A percentile compares a stretch with the other conserved stretches of the same genome.
Conservation (phyloP, 305 asterid species). For the Ajuga reptans region DNA sequence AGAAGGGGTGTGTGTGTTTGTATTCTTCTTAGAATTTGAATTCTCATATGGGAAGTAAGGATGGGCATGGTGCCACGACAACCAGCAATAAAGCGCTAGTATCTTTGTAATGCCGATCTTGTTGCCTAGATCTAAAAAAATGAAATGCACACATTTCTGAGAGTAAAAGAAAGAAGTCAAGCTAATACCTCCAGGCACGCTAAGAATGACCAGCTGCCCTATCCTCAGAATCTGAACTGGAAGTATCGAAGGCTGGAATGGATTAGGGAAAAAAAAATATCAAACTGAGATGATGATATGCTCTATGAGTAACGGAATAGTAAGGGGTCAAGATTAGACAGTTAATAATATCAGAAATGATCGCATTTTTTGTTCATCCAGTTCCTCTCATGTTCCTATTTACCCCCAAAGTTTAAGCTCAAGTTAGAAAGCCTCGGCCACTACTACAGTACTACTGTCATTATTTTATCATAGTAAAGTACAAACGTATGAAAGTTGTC, state of each 20-base stretch:
- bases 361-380: neutral
- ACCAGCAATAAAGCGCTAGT: slow-evolving; percentile 2
- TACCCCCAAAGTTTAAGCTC: neutral
- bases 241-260: slow-evolving; percentile 83
- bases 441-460: neutral
- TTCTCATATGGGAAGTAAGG: too few species aligned
- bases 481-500: neutral
- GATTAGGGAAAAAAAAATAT: slow-evolving; percentile 11
- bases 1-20: neutral
- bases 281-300: neutral
- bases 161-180: slow-evolving; percentile 9
- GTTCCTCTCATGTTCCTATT: neutral
- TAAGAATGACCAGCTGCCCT: slow-evolving; percentile 86
- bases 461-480: neutral
- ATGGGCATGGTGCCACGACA: too few species aligned
- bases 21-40: too few species aligned
- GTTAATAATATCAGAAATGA: neutral
- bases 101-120: neutral
- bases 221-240: slow-evolving; percentile 89
- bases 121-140: neutral
- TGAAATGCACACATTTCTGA: slow-evolving; percentile 5
- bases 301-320: neutral
- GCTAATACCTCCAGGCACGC: slow-evolving; percentile 88
- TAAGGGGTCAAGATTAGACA: slow-evolving; percentile 1
- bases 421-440: neutral